A percentile compares a stretch with the other conserved stretches of the same genome.
Evolutionary conservation across 768 basidiomycete genomes (phyloP).

Genomic region (Coprinopsis strossmayeri): DNA sequence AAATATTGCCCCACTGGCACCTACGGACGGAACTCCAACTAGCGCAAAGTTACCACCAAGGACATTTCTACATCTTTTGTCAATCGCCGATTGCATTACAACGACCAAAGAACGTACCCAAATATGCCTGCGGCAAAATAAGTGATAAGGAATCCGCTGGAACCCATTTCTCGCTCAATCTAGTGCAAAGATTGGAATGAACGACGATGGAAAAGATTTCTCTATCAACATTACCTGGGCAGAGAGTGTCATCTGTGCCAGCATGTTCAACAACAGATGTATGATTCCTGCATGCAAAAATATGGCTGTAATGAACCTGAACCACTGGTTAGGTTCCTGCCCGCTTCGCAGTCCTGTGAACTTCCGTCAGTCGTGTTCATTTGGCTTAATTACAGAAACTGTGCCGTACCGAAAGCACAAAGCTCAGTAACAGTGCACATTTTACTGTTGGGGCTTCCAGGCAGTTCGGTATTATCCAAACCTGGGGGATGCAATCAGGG

Average conservation of each 20-base stretch:
- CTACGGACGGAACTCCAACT: constrained; percentile 82
- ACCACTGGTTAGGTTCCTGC: constrained; percentile 41
- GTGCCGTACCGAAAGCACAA: constrained; percentile 90
- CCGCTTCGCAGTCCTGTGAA: too few relatives aligned
- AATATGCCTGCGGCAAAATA: constrained; percentile 93
- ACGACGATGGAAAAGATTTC: too few relatives aligned
- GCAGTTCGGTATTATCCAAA: constrained; percentile 79
- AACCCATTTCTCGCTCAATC: constrained; percentile 92
- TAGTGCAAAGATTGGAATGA: constrained; percentile 21
- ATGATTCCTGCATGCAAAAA: constrained; percentile 95
- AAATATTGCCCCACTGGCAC: constrained; percentile 91
- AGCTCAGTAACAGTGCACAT: constrained; percentile 74
- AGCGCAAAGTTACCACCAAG: constrained; percentile 92
- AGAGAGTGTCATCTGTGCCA: constrained; percentile 76
- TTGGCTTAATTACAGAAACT: too few relatives aligned
- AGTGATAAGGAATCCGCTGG: constrained; percentile 73
- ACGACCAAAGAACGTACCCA: constrained; percentile 46
- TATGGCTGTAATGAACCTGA: constrained; percentile 81
- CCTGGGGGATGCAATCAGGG: constrained; percentile 32
- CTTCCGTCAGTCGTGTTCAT: too few relatives aligned
- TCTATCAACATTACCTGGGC: too few relatives aligned
- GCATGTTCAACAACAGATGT: constrained; percentile 87
- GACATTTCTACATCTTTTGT: constrained; percentile 72
- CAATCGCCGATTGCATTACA: too few relatives aligned
- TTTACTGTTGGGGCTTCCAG: constrained; percentile 64